A percentile compares a stretch with the other conserved stretches of the same genome.
These are phyloP conservation scores for Neopestalotiopsis rosae DNA, from an alignment of 2,329 filamentous ascomycete genomes.

Conservation along the genomic window DNA sequence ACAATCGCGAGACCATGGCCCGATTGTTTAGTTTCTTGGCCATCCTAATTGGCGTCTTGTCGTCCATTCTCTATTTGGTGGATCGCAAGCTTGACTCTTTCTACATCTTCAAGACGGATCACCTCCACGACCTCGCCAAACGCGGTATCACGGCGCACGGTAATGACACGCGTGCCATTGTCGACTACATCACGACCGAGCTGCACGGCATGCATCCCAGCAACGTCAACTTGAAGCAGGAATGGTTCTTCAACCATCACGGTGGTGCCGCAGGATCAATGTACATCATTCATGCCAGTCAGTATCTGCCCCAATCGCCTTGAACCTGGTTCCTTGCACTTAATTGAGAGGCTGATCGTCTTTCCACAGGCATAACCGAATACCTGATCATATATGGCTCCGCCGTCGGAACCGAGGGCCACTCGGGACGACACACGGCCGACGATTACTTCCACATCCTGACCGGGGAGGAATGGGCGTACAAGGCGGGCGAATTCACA, in stretches of 20 bases:
- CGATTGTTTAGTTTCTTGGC: conserved; percentile 15
- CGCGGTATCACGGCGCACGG: conserved; percentile 72
- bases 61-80: conserved; percentile 58
- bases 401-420: conserved; percentile 83
- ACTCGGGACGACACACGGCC: conserved; percentile 86
- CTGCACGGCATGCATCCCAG: conserved; percentile 58
- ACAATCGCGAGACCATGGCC: neutral
- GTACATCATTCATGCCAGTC: conserved; percentile 87
- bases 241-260: conserved; percentile 93
- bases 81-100: conserved; percentile 66
- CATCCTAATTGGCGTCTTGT: conserved; percentile 41
- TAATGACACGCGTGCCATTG: conserved; percentile 74
- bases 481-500: conserved; percentile 70
- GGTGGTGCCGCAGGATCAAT: conserved; percentile 91
- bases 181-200: conserved; percentile 72
- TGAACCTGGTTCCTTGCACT: neutral
- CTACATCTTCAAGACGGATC: conserved; percentile 77
- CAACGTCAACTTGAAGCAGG: conserved; percentile 73
- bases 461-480: conserved; percentile 76
- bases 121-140: conserved; percentile 72
- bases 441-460: conserved; percentile 97
- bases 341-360: neutral
- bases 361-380: conserved; percentile 71
- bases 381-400: conserved; percentile 91
- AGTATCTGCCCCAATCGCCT: conserved; percentile 35